Evolutionary conservation across 2,329 filamentous ascomycete genomes (phyloP), one percentile per base, ranked within the genome.

Genomic region (Corynespora cassiicola): DNA sequence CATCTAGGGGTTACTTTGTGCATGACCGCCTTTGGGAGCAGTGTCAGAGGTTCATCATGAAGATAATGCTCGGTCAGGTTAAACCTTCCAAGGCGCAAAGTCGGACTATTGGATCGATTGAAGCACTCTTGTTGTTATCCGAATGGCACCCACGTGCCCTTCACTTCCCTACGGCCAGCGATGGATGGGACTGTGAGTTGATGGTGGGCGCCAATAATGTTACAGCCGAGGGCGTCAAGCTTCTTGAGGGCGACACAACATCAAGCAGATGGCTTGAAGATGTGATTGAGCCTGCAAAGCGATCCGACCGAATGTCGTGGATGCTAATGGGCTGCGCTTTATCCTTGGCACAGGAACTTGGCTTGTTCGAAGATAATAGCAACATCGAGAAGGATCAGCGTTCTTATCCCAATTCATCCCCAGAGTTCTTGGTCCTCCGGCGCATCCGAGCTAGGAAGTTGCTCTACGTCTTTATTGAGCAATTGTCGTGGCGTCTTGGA

Each of bases 241-340:
- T 60, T 10, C 56, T 67, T 14, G 61, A 68, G 41, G 66, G 61
- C 14, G 62, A 65, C 14, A 56, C 63, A 10, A 64, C 57, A 3
- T 65, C 69, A 4, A 73, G 67, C 37, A 57, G 72, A 32, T 79
- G 77, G 75, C 62, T 77, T 1, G 71, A 78, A 30, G 77, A 79
- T 46, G 77, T 81, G 22, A 75, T 80, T 25, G 72, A 78, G 25
- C 77, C 78, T 2, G 75, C 78, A 2, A 74, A 74, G 42, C 66
- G 75, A 38, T 81, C 76, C 0, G 78, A 81, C 50, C 73, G 78
- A 3, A 81, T 82, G 78, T 81, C 78, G 1, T 82, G 79, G 79
- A 81, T 80, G 74, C 52, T 81, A 14, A 70, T 82, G 25, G 79
- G 79, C 2, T 76, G 74, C 48, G 78, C 75, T 0, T 52, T 78